Evolutionary conservation across 352 stramenopile genomes (phyloP), one percentile per base, ranked within the genome.

Genomic region (Globisporangium alternatum): DNA sequence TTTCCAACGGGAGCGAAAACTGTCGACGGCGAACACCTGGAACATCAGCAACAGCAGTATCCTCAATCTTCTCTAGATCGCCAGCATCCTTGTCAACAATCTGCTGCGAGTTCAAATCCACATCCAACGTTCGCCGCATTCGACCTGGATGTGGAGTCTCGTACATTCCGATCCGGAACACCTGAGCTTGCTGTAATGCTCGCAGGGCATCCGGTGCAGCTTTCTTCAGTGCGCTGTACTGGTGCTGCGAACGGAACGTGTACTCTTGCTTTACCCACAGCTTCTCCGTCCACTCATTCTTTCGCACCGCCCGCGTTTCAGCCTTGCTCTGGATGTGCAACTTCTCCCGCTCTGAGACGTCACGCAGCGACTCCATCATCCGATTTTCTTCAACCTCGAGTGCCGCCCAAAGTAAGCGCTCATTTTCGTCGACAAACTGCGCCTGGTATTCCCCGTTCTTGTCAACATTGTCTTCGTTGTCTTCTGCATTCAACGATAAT

Each of bases 301-400:
- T 72, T 9, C 75, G 67, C 17, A 68, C 51, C 6, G 58, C 55
- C 15, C 74, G 65, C 5, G 67, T 43, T 0, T 67, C 68, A 0
- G 65, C 33, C 17, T 64, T 61, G 17, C 59, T 77, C 25, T 64
- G 43, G 12, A 70, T 65, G 6, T 77, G 73, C 56, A 84, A 61
- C 0, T 60, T 67, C 56, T 90, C 81, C 10, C 78, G 76, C 30
- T 41, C 64, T 0, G 60, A 64, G 1, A 89, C 72, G 19, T 90
- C 76, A 21, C 76, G 77, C 3, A 93, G 56, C 5, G 71, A 78
- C 28, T 88, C 83, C 25, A 86, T 43, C 80, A 93, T 89, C 1
- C 84, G 71, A 44, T 90, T 91, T 44, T 93, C 85, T 67, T 95
- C 87, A 0, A 95, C 87, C 69, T 94, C 83, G 1, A 92, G 72